Base-by-base conservation (phyloP, 2,329 filamentous ascomycete genomes). In the Cladosporium sp. region DNA sequence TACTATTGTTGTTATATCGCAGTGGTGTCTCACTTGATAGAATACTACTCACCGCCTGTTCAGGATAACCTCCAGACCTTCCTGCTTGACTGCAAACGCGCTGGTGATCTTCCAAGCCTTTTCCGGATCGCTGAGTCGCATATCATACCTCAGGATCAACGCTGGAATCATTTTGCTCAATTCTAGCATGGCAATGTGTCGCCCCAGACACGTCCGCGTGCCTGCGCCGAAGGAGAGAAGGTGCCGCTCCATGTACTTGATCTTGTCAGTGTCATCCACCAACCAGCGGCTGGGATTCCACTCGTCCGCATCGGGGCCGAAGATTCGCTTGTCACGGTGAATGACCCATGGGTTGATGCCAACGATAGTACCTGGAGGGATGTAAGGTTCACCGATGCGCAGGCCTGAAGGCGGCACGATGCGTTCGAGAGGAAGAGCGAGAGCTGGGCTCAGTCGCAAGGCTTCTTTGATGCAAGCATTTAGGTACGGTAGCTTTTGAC, bases 401-500 rank as follows among this genome's bases (percentile, higher is more conserved):
- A 40, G 31, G 21, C 55, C 26, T 62, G 65, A 21, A 58, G 55
- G n/a, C 18, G 56, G 28, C 50, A 66, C 28, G 64, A 31, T 56
- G 31, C 57, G 29, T 60, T 61, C n/a, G 50, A 66, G 40, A 1
- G 66, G 67, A 12, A 49, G 40, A 5, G 66, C 46, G 26, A 69
- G 37, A 2, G 67, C 40, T 40, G 67, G 63, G 31, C 29, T 64
- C 33, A 67, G 60, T 23, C 66, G 58, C 5, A 68, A 23, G 23
- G 57, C 55, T 46, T 68, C 79, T 67, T 78, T 78, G 69, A 77
- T 79, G 65, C 80, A 75, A 21, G 72, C 77, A 63, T 80, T 79
- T 5, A 80, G 76, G 31, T 76, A 77, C 0, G 77, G 78, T 18
- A 57, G 55, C 5, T 33, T 21, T 57, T 40, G 55, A 40, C 31